phyloP scores from a whole-genome alignment of 345 rosid genomes.

The Boechera retrofracta region DNA sequence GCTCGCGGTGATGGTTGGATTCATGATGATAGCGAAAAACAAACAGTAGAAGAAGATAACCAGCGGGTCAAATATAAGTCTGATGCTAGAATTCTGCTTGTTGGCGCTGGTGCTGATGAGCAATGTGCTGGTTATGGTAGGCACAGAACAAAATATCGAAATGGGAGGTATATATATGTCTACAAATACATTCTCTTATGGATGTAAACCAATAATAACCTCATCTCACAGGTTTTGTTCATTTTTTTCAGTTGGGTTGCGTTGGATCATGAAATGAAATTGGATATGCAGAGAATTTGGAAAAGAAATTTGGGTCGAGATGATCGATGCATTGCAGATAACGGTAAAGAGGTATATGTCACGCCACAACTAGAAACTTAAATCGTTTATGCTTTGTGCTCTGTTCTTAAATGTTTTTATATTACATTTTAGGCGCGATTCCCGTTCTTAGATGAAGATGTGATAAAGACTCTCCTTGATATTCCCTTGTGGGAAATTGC shows the following conservation, averaged over 20 bases:
- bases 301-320: constrained; percentile 95
- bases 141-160: constrained; percentile 80
- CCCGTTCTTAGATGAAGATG: constrained; percentile 97
- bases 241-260: constrained; percentile 67
- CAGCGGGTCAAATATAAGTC: constrained; percentile 60
- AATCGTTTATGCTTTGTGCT: background rate
- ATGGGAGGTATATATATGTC: constrained; percentile 61
- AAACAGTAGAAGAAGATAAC: constrained; percentile 41
- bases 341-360: constrained; percentile 80
- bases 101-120: constrained; percentile 98
- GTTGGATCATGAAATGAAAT: constrained; percentile 89
- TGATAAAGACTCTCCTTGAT: constrained; percentile 74
- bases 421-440: constrained; percentile 69
- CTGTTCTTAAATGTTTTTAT: background rate
- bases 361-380: background rate
- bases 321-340: constrained; percentile 88
- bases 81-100: constrained; percentile 72
- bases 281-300: constrained; percentile 99
- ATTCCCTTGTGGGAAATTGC: constrained; percentile 89
- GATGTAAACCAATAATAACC: background rate
- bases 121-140: constrained; percentile 99
- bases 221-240: background rate
- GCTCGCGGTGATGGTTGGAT: constrained; percentile 86
- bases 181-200: background rate
- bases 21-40: constrained; percentile 44